A percentile compares a stretch with the other conserved stretches of the same genome.
Evolutionary conservation across 2,329 filamentous ascomycete genomes (phyloP).

Genomic region (Chrysoporthe puriensis): DNA sequence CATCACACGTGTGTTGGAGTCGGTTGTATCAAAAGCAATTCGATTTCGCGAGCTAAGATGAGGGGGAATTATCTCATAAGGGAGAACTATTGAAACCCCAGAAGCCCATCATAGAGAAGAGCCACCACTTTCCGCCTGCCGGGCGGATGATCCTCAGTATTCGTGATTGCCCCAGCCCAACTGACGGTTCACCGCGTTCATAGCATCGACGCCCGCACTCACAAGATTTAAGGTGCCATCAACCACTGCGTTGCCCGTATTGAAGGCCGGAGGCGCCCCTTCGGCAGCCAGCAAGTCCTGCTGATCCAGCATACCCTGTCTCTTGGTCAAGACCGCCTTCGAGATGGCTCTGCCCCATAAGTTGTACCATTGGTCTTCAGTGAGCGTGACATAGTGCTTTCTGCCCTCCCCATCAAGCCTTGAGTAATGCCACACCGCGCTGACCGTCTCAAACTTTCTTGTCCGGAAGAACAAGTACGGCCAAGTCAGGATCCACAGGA

Average conservation of each 20-base stretch:
- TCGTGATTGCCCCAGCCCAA: slow-evolving; percentile 54
- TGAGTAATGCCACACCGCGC: slow-evolving; percentile 64
- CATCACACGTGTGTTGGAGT: too few relatives aligned
- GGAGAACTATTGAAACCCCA: background rate
- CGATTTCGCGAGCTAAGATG: too few relatives aligned
- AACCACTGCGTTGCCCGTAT: slow-evolving; percentile 44
- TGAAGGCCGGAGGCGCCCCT: slow-evolving; percentile 42
- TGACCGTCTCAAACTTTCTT: slow-evolving; percentile 66
- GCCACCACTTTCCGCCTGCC: background rate
- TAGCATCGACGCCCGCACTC: slow-evolving; percentile 53
- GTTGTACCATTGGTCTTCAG: slow-evolving; percentile 64
- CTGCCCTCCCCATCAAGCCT: slow-evolving; percentile 38
- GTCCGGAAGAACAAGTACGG: slow-evolving; percentile 71
- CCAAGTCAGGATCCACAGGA: slow-evolving; percentile 73
- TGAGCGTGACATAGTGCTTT: slow-evolving; percentile 56
- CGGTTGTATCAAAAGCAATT: too few relatives aligned
- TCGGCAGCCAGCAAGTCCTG: slow-evolving; percentile 55
- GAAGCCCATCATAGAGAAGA: background rate
- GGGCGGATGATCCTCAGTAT: background rate
- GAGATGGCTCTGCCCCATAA: slow-evolving; percentile 65
- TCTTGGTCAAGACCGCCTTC: slow-evolving; percentile 61
- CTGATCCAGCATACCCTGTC: slow-evolving; percentile 59
- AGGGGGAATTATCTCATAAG: too few relatives aligned
- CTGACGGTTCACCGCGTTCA: slow-evolving; percentile 57
- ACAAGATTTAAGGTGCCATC: slow-evolving; percentile 48